Evolutionary conservation across 345 rosid genomes (phyloP).

Genomic region (Boechera retrofracta): DNA sequence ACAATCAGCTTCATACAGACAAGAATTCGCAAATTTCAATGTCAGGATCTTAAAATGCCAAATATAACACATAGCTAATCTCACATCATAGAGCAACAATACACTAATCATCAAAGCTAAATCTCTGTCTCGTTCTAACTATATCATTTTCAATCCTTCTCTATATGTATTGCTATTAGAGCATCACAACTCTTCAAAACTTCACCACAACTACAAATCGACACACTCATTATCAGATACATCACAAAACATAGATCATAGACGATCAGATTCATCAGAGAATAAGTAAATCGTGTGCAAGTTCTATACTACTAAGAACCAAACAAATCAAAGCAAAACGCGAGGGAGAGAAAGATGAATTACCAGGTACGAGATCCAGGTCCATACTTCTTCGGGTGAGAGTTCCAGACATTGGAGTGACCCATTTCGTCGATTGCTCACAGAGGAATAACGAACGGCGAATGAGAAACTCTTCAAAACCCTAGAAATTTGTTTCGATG

Average conservation of each 20-base stretch:
- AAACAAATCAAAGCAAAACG: not conserved
- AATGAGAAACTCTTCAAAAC: conserved; percentile 18
- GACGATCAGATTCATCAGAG: not conserved
- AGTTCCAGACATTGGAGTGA: conserved; percentile 60
- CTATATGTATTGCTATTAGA: too few species aligned
- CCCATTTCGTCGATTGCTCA: conserved; percentile 47
- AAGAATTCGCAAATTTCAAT: not conserved
- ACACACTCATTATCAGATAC: not conserved
- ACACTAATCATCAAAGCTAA: not conserved
- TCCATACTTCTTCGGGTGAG: conserved; percentile 62
- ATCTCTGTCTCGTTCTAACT: not conserved
- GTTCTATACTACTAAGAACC: not conserved
- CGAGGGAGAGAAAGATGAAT: not conserved
- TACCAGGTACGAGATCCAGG: conserved; percentile 66
- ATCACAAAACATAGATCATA: not conserved
- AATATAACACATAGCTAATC: not conserved
- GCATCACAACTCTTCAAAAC: too few species aligned
- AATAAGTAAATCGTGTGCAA: not conserved
- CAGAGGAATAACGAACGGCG: conserved; percentile 21
- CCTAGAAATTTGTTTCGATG: conserved; percentile 5
- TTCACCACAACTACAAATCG: not conserved
- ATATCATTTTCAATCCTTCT: too few species aligned
- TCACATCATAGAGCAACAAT: not conserved
- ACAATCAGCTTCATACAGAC: not conserved
- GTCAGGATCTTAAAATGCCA: not conserved